Evolutionary conservation across 202 grass and related monocot species (phyloP).

Genomic region (Eragrostis tef): DNA sequence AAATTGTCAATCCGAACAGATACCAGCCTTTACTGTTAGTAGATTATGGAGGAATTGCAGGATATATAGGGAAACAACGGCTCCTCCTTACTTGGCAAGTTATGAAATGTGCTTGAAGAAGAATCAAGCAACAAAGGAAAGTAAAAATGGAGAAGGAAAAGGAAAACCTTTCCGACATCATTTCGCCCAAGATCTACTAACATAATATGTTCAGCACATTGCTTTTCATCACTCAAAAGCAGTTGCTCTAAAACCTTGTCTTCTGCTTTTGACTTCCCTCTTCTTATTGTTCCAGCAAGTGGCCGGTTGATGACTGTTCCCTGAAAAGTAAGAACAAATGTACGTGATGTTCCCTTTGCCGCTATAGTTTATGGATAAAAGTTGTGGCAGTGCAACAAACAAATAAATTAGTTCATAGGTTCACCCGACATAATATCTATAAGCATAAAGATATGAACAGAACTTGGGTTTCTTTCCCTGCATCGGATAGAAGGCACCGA

Average conservation of each 20-base stretch:
- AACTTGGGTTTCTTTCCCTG: background rate
- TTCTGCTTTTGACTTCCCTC: conserved; percentile 69
- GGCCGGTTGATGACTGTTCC: conserved; percentile 77
- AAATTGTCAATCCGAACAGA: background rate
- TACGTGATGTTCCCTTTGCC: background rate
- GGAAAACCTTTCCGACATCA: conserved; percentile 80
- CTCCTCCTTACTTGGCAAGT: conserved; percentile 15
- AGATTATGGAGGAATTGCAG: background rate
- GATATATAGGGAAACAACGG: background rate
- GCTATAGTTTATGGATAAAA: background rate
- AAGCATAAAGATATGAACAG: background rate
- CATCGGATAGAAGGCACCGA: background rate
- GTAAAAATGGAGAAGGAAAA: conserved; percentile 20
- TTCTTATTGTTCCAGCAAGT: conserved; percentile 85
- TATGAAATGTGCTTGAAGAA: background rate
- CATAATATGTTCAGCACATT: conserved; percentile 92
- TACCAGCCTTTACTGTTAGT: background rate
- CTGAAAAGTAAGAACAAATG: conserved; percentile 37
- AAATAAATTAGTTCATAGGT: background rate
- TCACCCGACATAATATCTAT: background rate
- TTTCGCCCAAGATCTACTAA: conserved; percentile 96
- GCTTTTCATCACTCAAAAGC: conserved; percentile 83
- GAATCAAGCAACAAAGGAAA: background rate
- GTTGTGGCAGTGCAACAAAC: background rate
- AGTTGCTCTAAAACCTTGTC: conserved; percentile 73